Evolutionary conservation across 768 basidiomycete genomes (phyloP).

Genomic region (Boletellus emodensis): DNA sequence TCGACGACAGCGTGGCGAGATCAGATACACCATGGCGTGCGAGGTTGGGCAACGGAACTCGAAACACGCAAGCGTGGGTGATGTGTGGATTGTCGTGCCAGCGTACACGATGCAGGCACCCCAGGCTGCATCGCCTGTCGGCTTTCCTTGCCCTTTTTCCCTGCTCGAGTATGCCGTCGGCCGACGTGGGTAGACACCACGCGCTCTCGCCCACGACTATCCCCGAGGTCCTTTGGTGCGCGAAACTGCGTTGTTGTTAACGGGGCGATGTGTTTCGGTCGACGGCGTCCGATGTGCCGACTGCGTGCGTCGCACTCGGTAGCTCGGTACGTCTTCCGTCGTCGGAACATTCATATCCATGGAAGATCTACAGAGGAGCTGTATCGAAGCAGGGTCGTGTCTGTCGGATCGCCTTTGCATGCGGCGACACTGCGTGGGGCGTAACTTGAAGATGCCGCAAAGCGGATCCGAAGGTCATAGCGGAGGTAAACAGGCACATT

Average conservation of each 20-base stretch:
- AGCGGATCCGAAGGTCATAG: no score
- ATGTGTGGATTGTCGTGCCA: neutral
- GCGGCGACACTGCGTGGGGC: neutral
- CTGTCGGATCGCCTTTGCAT: neutral
- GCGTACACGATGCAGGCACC: neutral
- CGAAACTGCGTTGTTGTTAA: neutral
- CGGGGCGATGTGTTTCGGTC: neutral
- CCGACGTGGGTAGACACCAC: neutral
- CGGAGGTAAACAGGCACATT: neutral
- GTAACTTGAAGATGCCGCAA: no score
- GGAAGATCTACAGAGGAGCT: neutral
- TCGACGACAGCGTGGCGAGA: neutral
- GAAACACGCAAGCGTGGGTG: neutral
- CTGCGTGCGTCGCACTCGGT: neutral
- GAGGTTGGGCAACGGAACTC: slow-evolving; percentile 1
- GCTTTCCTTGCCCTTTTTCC: neutral
- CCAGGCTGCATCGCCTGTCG: no score
- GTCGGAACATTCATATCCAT: neutral
- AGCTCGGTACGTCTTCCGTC: neutral
- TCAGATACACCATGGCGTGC: neutral
- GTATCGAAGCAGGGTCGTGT: neutral
- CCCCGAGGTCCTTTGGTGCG: slow-evolving; percentile 3
- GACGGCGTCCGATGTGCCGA: neutral
- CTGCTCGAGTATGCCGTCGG: neutral
- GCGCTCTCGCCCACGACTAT: slow-evolving; percentile 1